A percentile compares a stretch with the other conserved stretches of the same genome.
Evolutionary conservation across 345 rosid genomes (phyloP).

Genomic region (Salix suchowensis): DNA sequence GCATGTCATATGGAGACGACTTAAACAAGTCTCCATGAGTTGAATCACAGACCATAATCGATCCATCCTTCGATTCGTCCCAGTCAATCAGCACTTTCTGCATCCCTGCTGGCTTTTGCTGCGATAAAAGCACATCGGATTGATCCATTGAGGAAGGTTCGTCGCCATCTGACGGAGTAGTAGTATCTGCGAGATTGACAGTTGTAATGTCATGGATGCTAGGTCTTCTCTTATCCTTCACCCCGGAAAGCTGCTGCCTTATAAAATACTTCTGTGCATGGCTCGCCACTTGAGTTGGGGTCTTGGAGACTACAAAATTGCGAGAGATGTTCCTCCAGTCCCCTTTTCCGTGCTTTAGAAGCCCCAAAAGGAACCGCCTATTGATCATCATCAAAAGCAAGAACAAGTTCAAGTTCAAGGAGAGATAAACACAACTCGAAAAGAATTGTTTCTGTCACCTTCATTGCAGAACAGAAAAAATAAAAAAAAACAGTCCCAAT

Average conservation of each 20-base stretch:
- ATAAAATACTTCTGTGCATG: constrained; percentile 97
- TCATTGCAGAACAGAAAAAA: not conserved
- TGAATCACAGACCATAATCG: constrained; percentile 24
- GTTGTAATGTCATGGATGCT: constrained; percentile 94
- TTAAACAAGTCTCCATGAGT: constrained; percentile 21
- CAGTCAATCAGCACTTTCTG: constrained; percentile 26
- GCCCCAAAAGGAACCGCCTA: constrained; percentile 81
- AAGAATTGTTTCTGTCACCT: not conserved
- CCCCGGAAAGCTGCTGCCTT: constrained; percentile 69
- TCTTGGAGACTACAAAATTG: constrained; percentile 75
- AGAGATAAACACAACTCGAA: not conserved
- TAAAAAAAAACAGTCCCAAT: not conserved
- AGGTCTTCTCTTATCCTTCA: constrained; percentile 83
- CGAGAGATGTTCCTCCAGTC: constrained; percentile 97
- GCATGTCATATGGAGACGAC: constrained; percentile 27
- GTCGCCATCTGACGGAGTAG: constrained; percentile 13
- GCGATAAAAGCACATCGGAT: constrained; percentile 7
- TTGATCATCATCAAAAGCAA: constrained; percentile 12
- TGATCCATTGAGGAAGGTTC: constrained; percentile 15
- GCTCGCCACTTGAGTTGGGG: constrained; percentile 98
- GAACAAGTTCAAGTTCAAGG: not conserved
- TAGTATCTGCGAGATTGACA: constrained; percentile 38
- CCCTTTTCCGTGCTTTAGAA: constrained; percentile 85
- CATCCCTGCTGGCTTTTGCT: constrained; percentile 17
- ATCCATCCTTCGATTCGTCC: constrained; percentile 23